Conservation (phyloP, 352 stramenopile species). For the Phytophthora pseudosyringae region DNA sequence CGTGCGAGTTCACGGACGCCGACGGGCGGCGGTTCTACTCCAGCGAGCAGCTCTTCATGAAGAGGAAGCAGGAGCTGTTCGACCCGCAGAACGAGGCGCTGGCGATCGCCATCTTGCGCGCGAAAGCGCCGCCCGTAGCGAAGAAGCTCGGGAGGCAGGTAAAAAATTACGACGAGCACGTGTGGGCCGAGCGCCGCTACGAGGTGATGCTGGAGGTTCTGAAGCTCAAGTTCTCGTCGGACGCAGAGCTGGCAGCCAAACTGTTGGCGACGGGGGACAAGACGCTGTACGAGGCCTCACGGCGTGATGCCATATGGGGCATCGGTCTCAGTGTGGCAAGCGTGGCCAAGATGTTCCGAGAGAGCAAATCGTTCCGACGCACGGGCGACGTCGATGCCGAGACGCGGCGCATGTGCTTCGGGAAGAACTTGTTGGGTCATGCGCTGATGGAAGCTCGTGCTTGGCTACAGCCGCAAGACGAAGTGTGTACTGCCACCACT, state of each 20-base stretch:
- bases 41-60: slow-evolving; percentile 82
- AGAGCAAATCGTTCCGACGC: slow-evolving; percentile 41
- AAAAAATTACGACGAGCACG: slow-evolving; percentile 53
- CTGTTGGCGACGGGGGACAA: slow-evolving; percentile 57
- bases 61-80: slow-evolving; percentile 74
- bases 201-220: slow-evolving; percentile 64
- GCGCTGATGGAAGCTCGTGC: slow-evolving; percentile 60
- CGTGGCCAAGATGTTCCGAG: slow-evolving; percentile 48
- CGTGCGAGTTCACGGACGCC: slow-evolving; percentile 53
- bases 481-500: not conserved
- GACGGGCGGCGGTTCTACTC: slow-evolving; percentile 52
- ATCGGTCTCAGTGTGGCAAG: slow-evolving; percentile 55
- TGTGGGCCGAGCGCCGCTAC: slow-evolving; percentile 52
- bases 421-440: slow-evolving; percentile 60
- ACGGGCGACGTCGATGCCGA: slow-evolving; percentile 44
- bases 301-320: slow-evolving; percentile 61
- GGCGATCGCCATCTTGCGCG: slow-evolving; percentile 52
- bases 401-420: slow-evolving; percentile 47
- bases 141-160: slow-evolving; percentile 67
- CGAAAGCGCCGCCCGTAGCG: slow-evolving; percentile 49
- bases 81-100: slow-evolving; percentile 50
- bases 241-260: slow-evolving; percentile 35
- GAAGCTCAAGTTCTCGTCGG: slow-evolving; percentile 64
- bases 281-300: slow-evolving; percentile 61
- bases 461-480: slow-evolving; percentile 44